phyloP scores from a whole-genome alignment of 164 flowering plant genomes.

The Tetrastigma voinierianum region DNA sequence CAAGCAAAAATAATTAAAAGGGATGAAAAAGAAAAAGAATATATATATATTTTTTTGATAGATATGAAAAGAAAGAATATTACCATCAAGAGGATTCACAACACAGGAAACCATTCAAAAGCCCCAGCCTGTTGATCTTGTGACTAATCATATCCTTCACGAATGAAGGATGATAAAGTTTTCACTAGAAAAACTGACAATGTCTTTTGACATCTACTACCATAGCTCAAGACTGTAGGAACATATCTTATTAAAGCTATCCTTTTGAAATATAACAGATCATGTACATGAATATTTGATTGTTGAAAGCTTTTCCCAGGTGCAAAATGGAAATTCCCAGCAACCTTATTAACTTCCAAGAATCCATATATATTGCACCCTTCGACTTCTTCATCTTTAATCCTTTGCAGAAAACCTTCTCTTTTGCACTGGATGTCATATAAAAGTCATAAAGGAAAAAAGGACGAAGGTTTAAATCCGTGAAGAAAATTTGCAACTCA shows the following conservation, averaged over 20 bases:
- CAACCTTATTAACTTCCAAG: slow-evolving; percentile 86
- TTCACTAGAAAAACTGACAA: neutral
- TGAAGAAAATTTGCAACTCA: neutral
- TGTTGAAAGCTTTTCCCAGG: slow-evolving; percentile 96
- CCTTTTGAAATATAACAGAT: slow-evolving; percentile 72
- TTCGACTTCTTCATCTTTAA: slow-evolving; percentile 92
- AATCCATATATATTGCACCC: slow-evolving; percentile 88
- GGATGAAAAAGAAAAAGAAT: neutral
- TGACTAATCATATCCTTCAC: slow-evolving; percentile 64
- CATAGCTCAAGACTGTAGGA: neutral
- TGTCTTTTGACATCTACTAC: neutral
- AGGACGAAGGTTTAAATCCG: neutral
- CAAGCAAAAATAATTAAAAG: neutral
- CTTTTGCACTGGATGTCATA: slow-evolving; percentile 66
- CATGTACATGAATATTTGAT: slow-evolving; percentile 65
- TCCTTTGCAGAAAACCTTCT: slow-evolving; percentile 74
- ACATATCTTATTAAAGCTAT: slow-evolving; percentile 55
- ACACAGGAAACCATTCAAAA: slow-evolving; percentile 78
- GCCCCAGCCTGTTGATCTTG: slow-evolving; percentile 71
- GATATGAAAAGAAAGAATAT: too few relatives aligned
- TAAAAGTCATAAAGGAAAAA: slow-evolving; percentile 1
- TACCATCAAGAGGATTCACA: slow-evolving; percentile 86
- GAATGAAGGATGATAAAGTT: neutral
- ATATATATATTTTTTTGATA: too few relatives aligned
- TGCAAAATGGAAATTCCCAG: slow-evolving; percentile 90